Percentiles rank a stretch among this genome's conserved stretches.
These are phyloP conservation scores for Phaseolus coccineus DNA, from an alignment of 331 rosid genomes.

Conservation along the genomic window DNA sequence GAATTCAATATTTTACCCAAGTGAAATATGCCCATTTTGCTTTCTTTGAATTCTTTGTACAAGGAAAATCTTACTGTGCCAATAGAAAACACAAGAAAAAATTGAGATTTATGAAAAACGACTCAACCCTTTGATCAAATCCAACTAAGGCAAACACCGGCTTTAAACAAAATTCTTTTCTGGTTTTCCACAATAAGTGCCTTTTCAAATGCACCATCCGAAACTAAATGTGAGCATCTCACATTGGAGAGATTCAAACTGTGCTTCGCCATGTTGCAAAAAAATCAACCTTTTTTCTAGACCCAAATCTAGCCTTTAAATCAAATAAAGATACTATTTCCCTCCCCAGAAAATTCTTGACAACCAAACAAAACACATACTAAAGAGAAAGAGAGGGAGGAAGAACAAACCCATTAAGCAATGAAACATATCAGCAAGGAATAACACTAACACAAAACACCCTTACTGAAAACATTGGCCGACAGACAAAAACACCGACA, in stretches of 20 bases:
- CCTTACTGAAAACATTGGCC: background rate
- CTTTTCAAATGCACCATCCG: background rate
- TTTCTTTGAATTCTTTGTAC: background rate
- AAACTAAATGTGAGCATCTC: background rate
- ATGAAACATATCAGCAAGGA: slow-evolving; percentile 13
- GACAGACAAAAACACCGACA: slow-evolving; percentile 24
- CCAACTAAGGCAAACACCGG: background rate
- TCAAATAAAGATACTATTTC: slow-evolving; percentile 30
- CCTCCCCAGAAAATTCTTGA: background rate
- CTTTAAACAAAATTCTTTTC: slow-evolving; percentile 8
- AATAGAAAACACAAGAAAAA: background rate
- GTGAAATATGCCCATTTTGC: background rate
- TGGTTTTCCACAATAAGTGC: too few relatives aligned
- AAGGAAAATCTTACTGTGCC: slow-evolving; percentile 1
- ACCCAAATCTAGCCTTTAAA: background rate
- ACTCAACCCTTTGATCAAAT: slow-evolving; percentile 16
- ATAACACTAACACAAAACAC: slow-evolving; percentile 18
- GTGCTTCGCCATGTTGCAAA: background rate
- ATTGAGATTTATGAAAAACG: slow-evolving; percentile 26
- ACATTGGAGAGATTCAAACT: background rate
- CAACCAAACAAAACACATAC: slow-evolving; percentile 35
- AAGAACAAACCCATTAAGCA: background rate
- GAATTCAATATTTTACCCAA: too few relatives aligned
- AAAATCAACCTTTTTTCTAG: background rate
- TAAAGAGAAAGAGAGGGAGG: slow-evolving; percentile 9